Evolutionary conservation across 2,329 filamentous ascomycete genomes (phyloP), one percentile per base, ranked within the genome.

Genomic region (Colletotrichum chrysophilum): DNA sequence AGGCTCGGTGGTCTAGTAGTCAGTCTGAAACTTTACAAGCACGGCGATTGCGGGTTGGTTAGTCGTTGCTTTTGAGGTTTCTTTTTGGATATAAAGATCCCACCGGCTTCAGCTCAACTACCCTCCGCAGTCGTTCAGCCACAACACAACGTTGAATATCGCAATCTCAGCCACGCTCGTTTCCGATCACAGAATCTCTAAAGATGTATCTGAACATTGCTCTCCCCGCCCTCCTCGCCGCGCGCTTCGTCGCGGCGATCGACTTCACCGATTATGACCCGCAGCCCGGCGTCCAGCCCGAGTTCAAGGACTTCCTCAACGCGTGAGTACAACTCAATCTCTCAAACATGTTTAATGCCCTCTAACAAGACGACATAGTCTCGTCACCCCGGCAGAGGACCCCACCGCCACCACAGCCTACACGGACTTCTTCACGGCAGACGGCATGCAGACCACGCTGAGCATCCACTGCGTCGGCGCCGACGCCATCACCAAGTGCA

Each of bases 371-470:
- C 2, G 18, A 21, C 1, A 16, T 10, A 75, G 72, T 16, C 61
- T 75, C 8, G 72, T 75, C 16, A 75, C 72, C 1, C 72, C 61
- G 2, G 72, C 72, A 14, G 72, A 75, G 30, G 61, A 75, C 18
- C 72, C 72, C 36, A 71, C 67, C 18, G 72, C 72, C 36, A 75
- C 68, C 28, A 75, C 72, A 62, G 72, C 67, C 3, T 75, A 75
- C 28, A 75, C 72, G 8, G 72, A 75, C 52, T 75, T 75, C 61
- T 75, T 75, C 61, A 66, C 72, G 6, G n/a, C 28, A 0, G 72
- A 75, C n/a, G 72, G 72, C 52, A 75, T 75, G 72, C 72, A 75
- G 61, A 75, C 72, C 10, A 75, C 72, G 16, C 30, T 75, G 9
- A 75, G 52, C 52, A 75, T 75, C 60, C 72, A 75, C 52, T 75